Evolutionary conservation across 2,329 filamentous ascomycete genomes (phyloP).

Genomic region (Cladobotryum mycophilum): DNA sequence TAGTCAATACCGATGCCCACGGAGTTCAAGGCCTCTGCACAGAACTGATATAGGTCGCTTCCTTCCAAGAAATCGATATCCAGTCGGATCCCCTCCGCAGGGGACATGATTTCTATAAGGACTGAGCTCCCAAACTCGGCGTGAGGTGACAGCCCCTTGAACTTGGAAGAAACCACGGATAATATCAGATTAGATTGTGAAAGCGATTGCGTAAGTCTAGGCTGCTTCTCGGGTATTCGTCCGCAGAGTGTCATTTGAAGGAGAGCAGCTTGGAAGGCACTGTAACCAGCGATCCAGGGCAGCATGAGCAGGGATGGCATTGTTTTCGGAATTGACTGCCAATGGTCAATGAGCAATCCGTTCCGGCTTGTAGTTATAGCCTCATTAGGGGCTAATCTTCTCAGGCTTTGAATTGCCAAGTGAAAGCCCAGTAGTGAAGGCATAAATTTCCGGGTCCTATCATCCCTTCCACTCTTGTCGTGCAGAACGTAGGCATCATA

Average conservation of each 20-base stretch:
- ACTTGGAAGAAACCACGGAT: conserved; percentile 4
- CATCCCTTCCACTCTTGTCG: neutral
- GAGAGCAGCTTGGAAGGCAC: conserved; percentile 1
- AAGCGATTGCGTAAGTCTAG: neutral
- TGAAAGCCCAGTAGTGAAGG: neutral
- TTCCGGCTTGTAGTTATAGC: neutral
- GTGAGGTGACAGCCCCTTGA: neutral
- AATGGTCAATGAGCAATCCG: neutral
- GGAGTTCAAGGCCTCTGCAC: neutral
- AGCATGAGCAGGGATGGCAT: neutral
- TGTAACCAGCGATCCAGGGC: conserved; percentile 8
- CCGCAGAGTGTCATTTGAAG: neutral
- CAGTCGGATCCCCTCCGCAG: neutral
- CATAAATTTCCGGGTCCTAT: neutral
- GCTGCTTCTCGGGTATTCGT: neutral
- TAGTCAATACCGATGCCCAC: neutral
- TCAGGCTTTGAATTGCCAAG: neutral
- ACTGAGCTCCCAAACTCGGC: neutral
- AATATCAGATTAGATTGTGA: neutral
- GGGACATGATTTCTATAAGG: neutral
- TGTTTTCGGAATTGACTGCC: neutral
- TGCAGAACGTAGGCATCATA: neutral
- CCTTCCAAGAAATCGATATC: conserved; percentile 4
- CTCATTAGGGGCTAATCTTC: neutral
- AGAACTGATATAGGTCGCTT: conserved; percentile 5